Conservation (phyloP, 2,329 filamentous ascomycete species). For the Paramyrothecium sp. region DNA sequence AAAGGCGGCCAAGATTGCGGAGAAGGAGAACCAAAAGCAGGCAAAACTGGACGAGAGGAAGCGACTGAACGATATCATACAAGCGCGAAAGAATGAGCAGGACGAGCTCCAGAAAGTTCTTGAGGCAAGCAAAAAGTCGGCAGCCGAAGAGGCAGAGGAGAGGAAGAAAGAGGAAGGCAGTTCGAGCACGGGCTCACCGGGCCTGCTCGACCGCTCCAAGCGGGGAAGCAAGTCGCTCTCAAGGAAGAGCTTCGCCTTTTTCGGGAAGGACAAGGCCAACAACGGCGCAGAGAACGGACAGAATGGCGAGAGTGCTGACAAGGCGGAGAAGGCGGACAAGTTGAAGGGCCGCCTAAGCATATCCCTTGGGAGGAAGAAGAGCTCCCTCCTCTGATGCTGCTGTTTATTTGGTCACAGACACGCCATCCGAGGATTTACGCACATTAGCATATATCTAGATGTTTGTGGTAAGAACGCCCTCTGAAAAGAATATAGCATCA, state of each 20-base stretch:
- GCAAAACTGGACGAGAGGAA: slow-evolving; percentile 33
- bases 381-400: slow-evolving; percentile 48
- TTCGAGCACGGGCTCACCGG: slow-evolving; percentile 35
- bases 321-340: slow-evolving; percentile 45
- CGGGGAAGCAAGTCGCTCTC: slow-evolving; percentile 77
- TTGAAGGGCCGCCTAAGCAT: slow-evolving; percentile 66
- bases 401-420: too few relatives aligned
- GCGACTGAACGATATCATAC: slow-evolving; percentile 51
- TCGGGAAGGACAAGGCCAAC: slow-evolving; percentile 47
- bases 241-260: slow-evolving; percentile 70
- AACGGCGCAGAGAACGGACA: slow-evolving; percentile 18
- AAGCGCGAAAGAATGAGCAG: slow-evolving; percentile 54
- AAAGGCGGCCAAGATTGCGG: slow-evolving; percentile 57
- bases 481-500: too few relatives aligned
- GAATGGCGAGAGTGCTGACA: slow-evolving; percentile 28
- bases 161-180: slow-evolving; percentile 39
- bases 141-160: slow-evolving; percentile 49
- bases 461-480: too few relatives aligned
- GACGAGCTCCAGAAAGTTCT: slow-evolving; percentile 62
- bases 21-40: slow-evolving; percentile 33
- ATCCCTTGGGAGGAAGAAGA: slow-evolving; percentile 70
- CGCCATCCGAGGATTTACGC: too few relatives aligned
- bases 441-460: too few relatives aligned
- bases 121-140: slow-evolving; percentile 64
- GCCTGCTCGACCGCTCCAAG: slow-evolving; percentile 64